Base-by-base conservation (phyloP, 108 stramenopile species). In the Chaetoceros muelleri region DNA sequence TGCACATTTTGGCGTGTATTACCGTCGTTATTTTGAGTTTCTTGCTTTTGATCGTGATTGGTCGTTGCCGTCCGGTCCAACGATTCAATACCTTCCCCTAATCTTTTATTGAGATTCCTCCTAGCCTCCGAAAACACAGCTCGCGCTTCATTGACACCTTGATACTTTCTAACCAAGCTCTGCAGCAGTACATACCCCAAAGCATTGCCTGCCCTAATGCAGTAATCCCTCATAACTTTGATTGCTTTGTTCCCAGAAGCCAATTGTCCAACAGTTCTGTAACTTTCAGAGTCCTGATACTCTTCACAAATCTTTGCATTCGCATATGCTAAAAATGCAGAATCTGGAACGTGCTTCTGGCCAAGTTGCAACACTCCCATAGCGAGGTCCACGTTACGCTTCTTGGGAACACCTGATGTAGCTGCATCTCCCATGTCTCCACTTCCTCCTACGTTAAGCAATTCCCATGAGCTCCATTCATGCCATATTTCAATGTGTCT, bases 381-480 rank as follows among this genome's bases (percentile, higher is more conserved):
- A 26, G 87, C 69, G 17, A 78, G 64, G 21, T 65, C 55, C 10
- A 60, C 70, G 19, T 67, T 68, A 10, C 13, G 5, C 34, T 40
- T 58, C 50, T 69, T 69, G 31, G 27, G 31, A 58, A 52, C 62
- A 17, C 62, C 62, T 22, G 70, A 53, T 44, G 48, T 66, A 21
- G 67, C 62, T n/a, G 72, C 58, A 40, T 13, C 13, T 44, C 60
- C 60, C 30, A 30, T 55, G n/a, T 49, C 13, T 10, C 66, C 47
- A 28, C 55, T 22, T 24, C 50, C 26, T 40, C 48, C 62, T 48
- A 64, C 58, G 48, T 72, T 75, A 34, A 67, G 49, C 24, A 80
- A 58, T 62, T 93, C 92, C 84, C 85, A 93, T 60, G 70, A 77
- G 61, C 80, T 75, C 92, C 92, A 93, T 71, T 83, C 86, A 30